A percentile compares a stretch with the other conserved stretches of the same genome.
Evolutionary conservation across 225 moss, liverwort and hornwort species (phyloP).

Genomic region (Bryoerythrophyllum caledonicum): DNA sequence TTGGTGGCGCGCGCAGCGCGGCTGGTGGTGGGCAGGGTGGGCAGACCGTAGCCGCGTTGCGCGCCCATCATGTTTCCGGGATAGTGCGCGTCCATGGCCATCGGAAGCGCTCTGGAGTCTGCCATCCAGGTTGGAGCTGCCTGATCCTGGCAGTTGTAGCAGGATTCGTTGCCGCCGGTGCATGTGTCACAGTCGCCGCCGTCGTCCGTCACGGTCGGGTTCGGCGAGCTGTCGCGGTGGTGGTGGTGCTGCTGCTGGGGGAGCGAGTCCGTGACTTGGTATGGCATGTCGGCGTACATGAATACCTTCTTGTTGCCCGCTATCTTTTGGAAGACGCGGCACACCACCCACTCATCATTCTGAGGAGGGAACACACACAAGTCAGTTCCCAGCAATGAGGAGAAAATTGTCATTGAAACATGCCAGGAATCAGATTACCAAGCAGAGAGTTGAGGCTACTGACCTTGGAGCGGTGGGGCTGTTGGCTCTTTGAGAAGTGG

Average conservation of each 20-base stretch:
- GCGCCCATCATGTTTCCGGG: constrained; percentile 4
- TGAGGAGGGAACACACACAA: constrained; percentile 18
- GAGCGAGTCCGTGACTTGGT: constrained; percentile 30
- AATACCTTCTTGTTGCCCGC: constrained; percentile 44
- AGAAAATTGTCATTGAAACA: neutral
- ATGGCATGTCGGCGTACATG: constrained; percentile 32
- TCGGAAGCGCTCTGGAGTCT: constrained; percentile 27
- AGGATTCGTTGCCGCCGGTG: constrained; percentile 43
- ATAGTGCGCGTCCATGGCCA: constrained; percentile 38
- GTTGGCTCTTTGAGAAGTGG: constrained; percentile 32
- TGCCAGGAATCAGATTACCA: too few relatives aligned
- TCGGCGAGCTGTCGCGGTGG: constrained; percentile 45
- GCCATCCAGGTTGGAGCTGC: constrained; percentile 28
- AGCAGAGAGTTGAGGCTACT: neutral
- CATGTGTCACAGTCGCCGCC: constrained; percentile 53
- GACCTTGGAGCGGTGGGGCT: constrained; percentile 45
- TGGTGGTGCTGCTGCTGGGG: constrained; percentile 8
- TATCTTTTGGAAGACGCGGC: constrained; percentile 55
- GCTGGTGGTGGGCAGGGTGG: neutral
- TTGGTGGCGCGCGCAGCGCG: constrained; percentile 41
- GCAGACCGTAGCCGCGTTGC: constrained; percentile 9
- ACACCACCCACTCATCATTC: constrained; percentile 61
- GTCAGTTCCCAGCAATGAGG: neutral
- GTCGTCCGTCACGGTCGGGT: constrained; percentile 47
- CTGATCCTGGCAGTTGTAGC: constrained; percentile 43